phyloP scores from a whole-genome alignment of 148 eudicot species.

The Chenopodium quinoa region DNA sequence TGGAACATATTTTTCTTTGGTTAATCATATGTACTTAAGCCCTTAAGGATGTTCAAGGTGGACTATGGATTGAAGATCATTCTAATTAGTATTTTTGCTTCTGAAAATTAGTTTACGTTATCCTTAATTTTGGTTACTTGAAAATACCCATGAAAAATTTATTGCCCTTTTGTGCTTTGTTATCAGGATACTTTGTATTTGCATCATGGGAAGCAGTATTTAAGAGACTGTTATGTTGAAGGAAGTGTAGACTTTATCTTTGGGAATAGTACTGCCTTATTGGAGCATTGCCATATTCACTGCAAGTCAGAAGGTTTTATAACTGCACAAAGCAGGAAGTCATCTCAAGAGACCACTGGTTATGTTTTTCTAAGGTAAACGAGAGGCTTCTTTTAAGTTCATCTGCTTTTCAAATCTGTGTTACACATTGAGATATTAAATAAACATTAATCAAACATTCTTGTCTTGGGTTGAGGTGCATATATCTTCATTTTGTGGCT shows the following conservation, averaged over 20 bases:
- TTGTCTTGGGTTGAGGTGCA: background rate
- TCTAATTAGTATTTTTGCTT: background rate
- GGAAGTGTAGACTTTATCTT: constrained; percentile 97
- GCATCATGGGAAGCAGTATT: constrained; percentile 89
- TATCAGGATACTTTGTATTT: constrained; percentile 86
- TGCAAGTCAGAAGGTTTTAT: constrained; percentile 91
- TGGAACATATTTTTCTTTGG: background rate
- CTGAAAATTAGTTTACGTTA: background rate
- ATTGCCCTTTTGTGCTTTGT: background rate
- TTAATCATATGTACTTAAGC: background rate
- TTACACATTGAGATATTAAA: background rate
- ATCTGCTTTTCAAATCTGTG: background rate
- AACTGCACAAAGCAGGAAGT: constrained; percentile 94
- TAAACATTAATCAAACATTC: background rate
- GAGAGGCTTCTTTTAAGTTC: background rate
- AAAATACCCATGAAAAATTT: background rate
- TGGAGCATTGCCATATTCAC: constrained; percentile 98
- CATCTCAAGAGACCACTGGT: constrained; percentile 93
- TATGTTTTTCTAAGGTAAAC: constrained; percentile 87
- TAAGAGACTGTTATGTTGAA: constrained; percentile 89
- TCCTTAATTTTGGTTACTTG: background rate
- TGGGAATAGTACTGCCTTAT: constrained; percentile 91
- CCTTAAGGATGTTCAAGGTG: background rate
- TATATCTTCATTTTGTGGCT: background rate
- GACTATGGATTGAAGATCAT: background rate